phyloP scores from a whole-genome alignment of 2,329 filamentous ascomycete genomes.

The Ophiostoma australiae region DNA sequence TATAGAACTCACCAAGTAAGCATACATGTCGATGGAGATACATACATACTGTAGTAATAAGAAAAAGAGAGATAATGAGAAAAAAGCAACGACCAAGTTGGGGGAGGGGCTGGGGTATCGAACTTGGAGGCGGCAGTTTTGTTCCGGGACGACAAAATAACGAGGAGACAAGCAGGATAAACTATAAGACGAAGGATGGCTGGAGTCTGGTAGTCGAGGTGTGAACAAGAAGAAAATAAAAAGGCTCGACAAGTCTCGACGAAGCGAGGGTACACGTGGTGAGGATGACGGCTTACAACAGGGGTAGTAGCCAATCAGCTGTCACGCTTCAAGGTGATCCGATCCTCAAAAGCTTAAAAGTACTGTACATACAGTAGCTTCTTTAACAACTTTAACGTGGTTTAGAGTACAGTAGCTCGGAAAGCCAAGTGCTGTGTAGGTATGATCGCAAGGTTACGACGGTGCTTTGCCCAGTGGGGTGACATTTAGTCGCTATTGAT shows the following conservation, averaged over 20 bases:
- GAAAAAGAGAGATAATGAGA: background rate
- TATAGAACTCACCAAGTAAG: background rate
- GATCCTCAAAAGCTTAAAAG: background rate
- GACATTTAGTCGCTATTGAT: background rate
- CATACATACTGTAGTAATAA: too few species aligned
- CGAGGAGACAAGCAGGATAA: background rate
- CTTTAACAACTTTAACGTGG: background rate
- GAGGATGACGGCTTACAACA: background rate
- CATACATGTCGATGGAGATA: background rate
- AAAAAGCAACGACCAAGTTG: too few species aligned
- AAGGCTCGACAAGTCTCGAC: constrained; percentile 19
- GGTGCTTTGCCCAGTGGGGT: background rate
- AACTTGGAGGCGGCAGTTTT: background rate
- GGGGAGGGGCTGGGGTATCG: too few species aligned
- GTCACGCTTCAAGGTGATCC: background rate
- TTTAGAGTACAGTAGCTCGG: background rate
- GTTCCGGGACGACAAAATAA: background rate
- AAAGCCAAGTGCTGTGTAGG: background rate
- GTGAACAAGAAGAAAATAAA: background rate
- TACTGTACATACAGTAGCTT: background rate
- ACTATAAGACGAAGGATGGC: background rate
- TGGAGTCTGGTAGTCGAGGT: background rate
- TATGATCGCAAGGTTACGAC: background rate
- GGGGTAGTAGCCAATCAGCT: background rate
- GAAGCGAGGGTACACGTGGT: constrained; percentile 20